Evolutionary conservation across 495 filamentous ascomycete species (phyloP), one percentile per base, ranked within the genome.

Genomic region (Aspergillus saccharolyticus): DNA sequence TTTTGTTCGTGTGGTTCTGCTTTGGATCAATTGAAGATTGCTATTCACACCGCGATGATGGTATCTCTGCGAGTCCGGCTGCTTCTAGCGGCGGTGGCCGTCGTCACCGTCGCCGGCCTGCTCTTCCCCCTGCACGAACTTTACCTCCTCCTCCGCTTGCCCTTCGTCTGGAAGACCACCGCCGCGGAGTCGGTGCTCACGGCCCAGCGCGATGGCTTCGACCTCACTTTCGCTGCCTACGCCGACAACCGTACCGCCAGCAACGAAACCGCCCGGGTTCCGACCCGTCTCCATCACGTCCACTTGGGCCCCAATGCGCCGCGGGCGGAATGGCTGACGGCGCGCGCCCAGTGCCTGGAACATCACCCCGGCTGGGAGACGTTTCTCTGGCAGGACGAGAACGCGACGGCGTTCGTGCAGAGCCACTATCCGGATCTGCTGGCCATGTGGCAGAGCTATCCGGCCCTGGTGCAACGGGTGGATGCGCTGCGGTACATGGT

Each of bases 401-500:
- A 44, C 15, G 56, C 56, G 44, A 43, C 5, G 18, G 43, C 17
- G 12, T 54, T 59, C 39, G 52, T 59, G 25, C 30, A 24, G n/a
- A 47, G 48, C 4, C 39, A 52, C 7, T 59, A 54, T 21, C 51
- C 52, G 9, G 51, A 55, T 1, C 15, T 55, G 45, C n/a, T 19
- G 4, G 21, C 48, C 1, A 54, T 42, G 25, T 59, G 57, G 57
- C 45, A 53, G 17, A 25, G 49, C 8, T 59, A 59, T 18, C 45
- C 57, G 10, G 48, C 54, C 17, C 51, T 59, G 33, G 57, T 59
- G 16, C 52, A 59, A 42, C 46, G 42, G 33, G 57, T 59, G 30
- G 52, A 59, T 45, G 52, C 52, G 4, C 39, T 59, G n/a, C 57
- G 52, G 14, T 59, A 55, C 39, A 55, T 59, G 57, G 30, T 55